Conservation (phyloP, 148 eudicot species). For the Fallopia convolvulus region DNA sequence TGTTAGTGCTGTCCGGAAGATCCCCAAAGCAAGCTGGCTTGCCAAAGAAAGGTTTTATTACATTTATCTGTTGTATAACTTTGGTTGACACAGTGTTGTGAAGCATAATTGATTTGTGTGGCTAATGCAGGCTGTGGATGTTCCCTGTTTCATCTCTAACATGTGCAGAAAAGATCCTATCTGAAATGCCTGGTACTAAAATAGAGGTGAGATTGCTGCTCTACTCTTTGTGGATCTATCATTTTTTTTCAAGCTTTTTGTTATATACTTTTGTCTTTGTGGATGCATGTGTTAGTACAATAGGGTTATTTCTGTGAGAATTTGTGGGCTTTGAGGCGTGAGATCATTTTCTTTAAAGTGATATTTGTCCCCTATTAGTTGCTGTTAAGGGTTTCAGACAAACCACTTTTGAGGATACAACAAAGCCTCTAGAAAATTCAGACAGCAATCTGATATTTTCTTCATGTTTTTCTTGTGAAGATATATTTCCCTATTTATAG, state of each 20-base stretch:
- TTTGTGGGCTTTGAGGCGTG: too few relatives aligned
- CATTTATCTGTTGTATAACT: neutral
- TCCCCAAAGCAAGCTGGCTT: constrained; percentile 86
- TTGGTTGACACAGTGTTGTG: neutral
- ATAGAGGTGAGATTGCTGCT: constrained; percentile 52
- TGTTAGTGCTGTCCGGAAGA: constrained; percentile 63
- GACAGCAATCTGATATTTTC: too few relatives aligned
- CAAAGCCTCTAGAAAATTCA: too few relatives aligned
- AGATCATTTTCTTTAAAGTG: too few relatives aligned
- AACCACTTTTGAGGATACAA: too few relatives aligned
- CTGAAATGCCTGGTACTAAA: constrained; percentile 38
- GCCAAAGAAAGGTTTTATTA: constrained; percentile 68
- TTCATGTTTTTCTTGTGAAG: too few relatives aligned
- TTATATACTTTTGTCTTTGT: neutral
- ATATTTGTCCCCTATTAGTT: too few relatives aligned
- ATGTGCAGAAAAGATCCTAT: constrained; percentile 60
- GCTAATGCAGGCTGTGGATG: constrained; percentile 67
- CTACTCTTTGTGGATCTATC: neutral
- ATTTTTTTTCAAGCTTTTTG: neutral
- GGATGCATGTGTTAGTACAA: neutral
- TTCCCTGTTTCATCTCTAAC: constrained; percentile 68
- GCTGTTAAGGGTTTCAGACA: too few relatives aligned
- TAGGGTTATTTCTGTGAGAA: too few relatives aligned
- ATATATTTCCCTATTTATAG: too few relatives aligned
- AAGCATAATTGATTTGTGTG: neutral